Base-by-base conservation (phyloP, 768 basidiomycete genomes). In the Hypholoma sublateritium region DNA sequence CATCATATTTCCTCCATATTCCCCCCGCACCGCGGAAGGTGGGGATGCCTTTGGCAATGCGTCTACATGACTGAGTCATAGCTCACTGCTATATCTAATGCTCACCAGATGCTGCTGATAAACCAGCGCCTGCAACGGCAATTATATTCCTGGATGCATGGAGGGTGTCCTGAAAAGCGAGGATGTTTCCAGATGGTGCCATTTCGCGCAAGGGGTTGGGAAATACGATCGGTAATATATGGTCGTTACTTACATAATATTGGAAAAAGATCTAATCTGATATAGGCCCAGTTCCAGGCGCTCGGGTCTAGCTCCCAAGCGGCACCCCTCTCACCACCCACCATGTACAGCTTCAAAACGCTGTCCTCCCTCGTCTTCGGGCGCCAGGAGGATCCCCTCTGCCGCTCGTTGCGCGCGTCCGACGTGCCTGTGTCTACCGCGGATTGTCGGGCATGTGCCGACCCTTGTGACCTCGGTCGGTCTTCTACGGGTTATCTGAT, bases 401-500 rank as follows among this genome's bases (percentile, higher is more conserved):
- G 76, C 34, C 71, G 77, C 7, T 75, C 82, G 46, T 80, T 95
- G 52, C 74, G 78, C 52, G 77, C 78, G 7, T 81, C 78, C 2
- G 70, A 76, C 34, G 79, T 94, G 25, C 91, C 93, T 6, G 77
- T 91, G 34, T 80, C 87, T 4, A 71, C 76, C 9, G 85, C 80
- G 0, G 84, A 85, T 66, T 95, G 93, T 74, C 80, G 85, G 53
- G 79, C 78, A 24, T 95, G 93, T 67, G 78, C 85, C 16, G 81
- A 89, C 67, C 89, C 89, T 42, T 93, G 91, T 65, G 87, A 90
- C 66, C 78, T 85, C 67, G 89, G 89, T 81, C 41, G 54, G 59
- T 49, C 45, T 51, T 39, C 42, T 56, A 55, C 53, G 58, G 56
- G 60, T 63, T 67, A 68, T 67, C 69, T 62, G 68, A 68, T 69